A percentile compares a stretch with the other conserved stretches of the same genome.
phyloP scores from a whole-genome alignment of 805 yeast species.

The Cephaloascus albidus region DNA sequence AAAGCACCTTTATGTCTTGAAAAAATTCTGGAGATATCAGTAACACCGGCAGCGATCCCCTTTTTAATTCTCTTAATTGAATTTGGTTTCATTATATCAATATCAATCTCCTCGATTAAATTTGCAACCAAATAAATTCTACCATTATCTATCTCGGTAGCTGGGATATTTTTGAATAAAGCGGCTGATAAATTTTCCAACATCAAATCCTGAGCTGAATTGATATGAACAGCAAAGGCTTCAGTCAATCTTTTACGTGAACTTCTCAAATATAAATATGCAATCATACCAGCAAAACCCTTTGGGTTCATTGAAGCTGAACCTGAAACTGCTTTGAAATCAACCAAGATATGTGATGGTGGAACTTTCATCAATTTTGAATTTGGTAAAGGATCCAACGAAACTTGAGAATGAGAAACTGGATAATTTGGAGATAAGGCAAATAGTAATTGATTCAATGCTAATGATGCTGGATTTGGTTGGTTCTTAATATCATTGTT shows the following conservation, averaged over 20 bases:
- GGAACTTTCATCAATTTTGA: slow-evolving; percentile 38
- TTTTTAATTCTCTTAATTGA: slow-evolving; percentile 43
- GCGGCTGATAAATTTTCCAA: slow-evolving; percentile 72
- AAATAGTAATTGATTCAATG: slow-evolving; percentile 58
- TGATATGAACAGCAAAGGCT: slow-evolving; percentile 63
- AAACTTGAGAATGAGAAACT: slow-evolving; percentile 20
- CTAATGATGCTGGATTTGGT: slow-evolving; percentile 47
- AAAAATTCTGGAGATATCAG: slow-evolving; percentile 75
- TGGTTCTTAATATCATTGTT: slow-evolving; percentile 10
- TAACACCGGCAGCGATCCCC: slow-evolving; percentile 84
- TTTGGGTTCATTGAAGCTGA: slow-evolving; percentile 52
- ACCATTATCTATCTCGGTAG: slow-evolving; percentile 50
- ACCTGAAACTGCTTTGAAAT: slow-evolving; percentile 59
- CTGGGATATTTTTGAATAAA: slow-evolving; percentile 66
- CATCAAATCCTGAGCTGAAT: slow-evolving; percentile 44
- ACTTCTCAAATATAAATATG: slow-evolving; percentile 63
- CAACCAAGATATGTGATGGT: slow-evolving; percentile 65
- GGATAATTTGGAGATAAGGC: slow-evolving; percentile 74
- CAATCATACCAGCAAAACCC: slow-evolving; percentile 63
- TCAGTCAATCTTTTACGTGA: slow-evolving; percentile 61
- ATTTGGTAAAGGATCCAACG: slow-evolving; percentile 36
- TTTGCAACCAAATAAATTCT: slow-evolving; percentile 71
- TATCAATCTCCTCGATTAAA: slow-evolving; percentile 58
- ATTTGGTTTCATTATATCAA: slow-evolving; percentile 19
- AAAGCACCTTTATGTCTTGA: slow-evolving; percentile 53